Conservation (phyloP, 176 grass and related monocot genomes). For the Bonia amplexicaulis region DNA sequence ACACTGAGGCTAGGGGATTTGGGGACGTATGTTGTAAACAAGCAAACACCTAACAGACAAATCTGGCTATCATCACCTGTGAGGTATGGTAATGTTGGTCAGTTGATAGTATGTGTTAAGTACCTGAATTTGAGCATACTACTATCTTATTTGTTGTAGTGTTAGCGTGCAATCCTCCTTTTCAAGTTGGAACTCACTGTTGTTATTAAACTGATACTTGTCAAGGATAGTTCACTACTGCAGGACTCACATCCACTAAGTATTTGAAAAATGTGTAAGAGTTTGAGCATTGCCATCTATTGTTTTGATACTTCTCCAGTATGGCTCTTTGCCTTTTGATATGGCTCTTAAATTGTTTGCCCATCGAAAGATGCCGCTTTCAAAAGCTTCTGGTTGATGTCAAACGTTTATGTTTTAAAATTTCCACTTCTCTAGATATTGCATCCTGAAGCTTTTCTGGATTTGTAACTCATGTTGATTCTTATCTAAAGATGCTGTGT, state of each 20-base stretch:
- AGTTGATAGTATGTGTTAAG: neutral
- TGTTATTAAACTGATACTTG: neutral
- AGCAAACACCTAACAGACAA: slow-evolving; percentile 88
- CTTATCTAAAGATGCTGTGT: neutral
- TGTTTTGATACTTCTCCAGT: neutral
- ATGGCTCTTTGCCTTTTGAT: neutral
- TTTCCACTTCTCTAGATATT: neutral
- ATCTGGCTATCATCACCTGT: slow-evolving; percentile 95
- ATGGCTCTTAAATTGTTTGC: neutral
- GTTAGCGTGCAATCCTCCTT: neutral
- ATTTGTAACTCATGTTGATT: neutral
- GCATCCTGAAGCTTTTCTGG: neutral
- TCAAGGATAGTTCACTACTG: neutral
- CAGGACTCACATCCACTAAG: neutral
- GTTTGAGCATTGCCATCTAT: neutral
- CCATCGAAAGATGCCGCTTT: neutral
- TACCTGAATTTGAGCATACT: neutral
- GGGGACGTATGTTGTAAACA: slow-evolving; percentile 89
- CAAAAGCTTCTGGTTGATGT: neutral
- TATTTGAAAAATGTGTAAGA: neutral
- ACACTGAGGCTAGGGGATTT: slow-evolving; percentile 72
- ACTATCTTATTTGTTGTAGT: neutral
- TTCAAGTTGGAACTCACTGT: neutral
- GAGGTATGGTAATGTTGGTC: slow-evolving; percentile 44
- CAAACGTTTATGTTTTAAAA: neutral